Evolutionary conservation across 106 monocot genomes (phyloP).

Genomic region (Vanilla planifolia): DNA sequence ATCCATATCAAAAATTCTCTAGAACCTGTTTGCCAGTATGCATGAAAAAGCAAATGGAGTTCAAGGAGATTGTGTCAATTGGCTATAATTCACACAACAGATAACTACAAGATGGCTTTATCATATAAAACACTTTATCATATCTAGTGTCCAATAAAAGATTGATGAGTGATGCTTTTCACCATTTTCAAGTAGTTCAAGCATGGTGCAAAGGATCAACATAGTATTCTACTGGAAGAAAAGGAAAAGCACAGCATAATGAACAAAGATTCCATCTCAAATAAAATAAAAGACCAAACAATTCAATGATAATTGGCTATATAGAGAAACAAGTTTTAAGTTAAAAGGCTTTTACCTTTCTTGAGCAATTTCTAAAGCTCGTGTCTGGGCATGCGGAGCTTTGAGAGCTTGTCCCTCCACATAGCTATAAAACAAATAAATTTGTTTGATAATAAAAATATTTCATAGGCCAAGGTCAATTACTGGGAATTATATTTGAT

Average conservation of each 20-base stretch:
- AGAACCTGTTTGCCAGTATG: too few relatives aligned
- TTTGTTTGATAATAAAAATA: background rate
- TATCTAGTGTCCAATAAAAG: too few relatives aligned
- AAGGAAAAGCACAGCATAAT: background rate
- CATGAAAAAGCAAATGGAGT: too few relatives aligned
- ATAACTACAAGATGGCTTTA: too few relatives aligned
- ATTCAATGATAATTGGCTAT: background rate
- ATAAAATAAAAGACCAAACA: background rate
- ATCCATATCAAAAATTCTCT: too few relatives aligned
- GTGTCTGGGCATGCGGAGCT: slow-evolving; percentile 15
- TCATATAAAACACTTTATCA: too few relatives aligned
- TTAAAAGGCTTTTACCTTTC: slow-evolving; percentile 9
- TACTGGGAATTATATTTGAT: background rate
- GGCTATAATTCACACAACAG: too few relatives aligned
- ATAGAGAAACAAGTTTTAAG: background rate
- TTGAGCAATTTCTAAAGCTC: slow-evolving; percentile 9
- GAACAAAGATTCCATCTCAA: background rate
- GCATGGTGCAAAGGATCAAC: too few relatives aligned
- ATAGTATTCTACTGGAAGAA: background rate
- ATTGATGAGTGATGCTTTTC: too few relatives aligned
- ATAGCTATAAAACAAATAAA: slow-evolving; percentile 20
- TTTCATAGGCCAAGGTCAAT: too few relatives aligned
- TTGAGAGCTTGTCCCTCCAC: slow-evolving; percentile 32
- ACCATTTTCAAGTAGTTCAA: too few relatives aligned
- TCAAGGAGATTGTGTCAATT: too few relatives aligned